phyloP scores from a whole-genome alignment of 495 filamentous ascomycete genomes.

The Platismatia glauca region DNA sequence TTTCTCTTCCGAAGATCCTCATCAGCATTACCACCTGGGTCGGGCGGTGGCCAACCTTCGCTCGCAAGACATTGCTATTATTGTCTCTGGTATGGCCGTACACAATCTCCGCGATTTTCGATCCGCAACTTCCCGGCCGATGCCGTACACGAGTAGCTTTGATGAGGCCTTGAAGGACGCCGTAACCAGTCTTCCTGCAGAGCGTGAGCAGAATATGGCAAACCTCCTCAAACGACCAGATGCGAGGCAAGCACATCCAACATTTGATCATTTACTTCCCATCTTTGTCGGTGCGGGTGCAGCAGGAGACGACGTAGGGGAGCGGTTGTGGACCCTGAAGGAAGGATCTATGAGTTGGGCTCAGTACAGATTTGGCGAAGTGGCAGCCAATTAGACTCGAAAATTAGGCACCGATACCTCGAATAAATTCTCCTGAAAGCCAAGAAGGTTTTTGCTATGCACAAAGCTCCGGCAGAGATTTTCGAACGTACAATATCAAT shows the following conservation, averaged over 20 bases:
- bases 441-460: background rate
- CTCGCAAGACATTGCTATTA: constrained; percentile 62
- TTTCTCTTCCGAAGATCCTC: constrained; percentile 57
- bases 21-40: constrained; percentile 63
- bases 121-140: constrained; percentile 36
- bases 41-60: constrained; percentile 59
- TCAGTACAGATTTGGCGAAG: constrained; percentile 64
- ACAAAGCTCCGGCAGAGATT: no score
- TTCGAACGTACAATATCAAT: no score
- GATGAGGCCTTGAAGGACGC: constrained; percentile 72
- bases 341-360: constrained; percentile 67
- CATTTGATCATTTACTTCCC: constrained; percentile 72
- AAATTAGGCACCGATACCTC: background rate
- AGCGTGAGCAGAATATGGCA: constrained; percentile 52
- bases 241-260: constrained; percentile 69
- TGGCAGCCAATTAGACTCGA: constrained; percentile 27
- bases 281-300: constrained; percentile 67
- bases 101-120: constrained; percentile 70
- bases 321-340: constrained; percentile 54
- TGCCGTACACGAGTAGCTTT: constrained; percentile 66
- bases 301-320: constrained; percentile 52
- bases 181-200: constrained; percentile 41
- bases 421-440: background rate
- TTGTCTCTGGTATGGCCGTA: constrained; percentile 79
- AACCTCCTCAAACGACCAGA: constrained; percentile 53